Conservation (phyloP, 306 rosid genomes). For the Crataegus laevigata region DNA sequence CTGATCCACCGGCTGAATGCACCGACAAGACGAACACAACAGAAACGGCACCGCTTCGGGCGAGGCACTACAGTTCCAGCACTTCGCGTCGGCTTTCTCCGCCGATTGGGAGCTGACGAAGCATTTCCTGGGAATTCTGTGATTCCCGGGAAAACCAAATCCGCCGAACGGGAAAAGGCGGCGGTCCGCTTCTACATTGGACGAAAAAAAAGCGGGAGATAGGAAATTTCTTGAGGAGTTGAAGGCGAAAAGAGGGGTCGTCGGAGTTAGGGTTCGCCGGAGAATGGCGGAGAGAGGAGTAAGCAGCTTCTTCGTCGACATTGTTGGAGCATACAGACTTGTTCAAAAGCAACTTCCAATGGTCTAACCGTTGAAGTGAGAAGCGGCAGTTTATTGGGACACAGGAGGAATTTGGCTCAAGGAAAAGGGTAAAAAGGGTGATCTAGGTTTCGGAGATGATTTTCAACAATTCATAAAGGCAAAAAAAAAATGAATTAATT, state of each 20-base stretch:
- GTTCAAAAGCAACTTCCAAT: background rate
- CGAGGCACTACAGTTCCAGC: conserved; percentile 67
- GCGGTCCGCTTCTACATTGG: background rate
- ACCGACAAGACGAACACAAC: conserved; percentile 59
- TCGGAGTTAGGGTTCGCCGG: conserved; percentile 28
- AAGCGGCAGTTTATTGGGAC: background rate
- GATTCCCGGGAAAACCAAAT: conserved; percentile 11
- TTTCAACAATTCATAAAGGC: too few species aligned
- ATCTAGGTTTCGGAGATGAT: background rate
- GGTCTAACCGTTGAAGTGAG: background rate
- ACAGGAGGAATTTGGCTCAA: background rate
- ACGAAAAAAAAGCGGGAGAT: conserved; percentile 1
- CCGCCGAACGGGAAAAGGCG: conserved; percentile 2
- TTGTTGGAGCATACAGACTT: background rate
- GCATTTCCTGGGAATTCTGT: conserved; percentile 12
- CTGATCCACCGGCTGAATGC: conserved; percentile 65
- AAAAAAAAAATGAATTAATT: too few species aligned
- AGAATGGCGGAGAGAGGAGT: conserved; percentile 27
- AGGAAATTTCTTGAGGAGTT: conserved; percentile 1
- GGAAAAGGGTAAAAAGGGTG: background rate
- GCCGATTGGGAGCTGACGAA: conserved; percentile 30
- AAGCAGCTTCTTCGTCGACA: conserved; percentile 29
- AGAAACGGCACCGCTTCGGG: conserved; percentile 44
- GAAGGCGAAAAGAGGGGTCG: conserved; percentile 12
- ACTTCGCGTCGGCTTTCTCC: conserved; percentile 18